A percentile compares a stretch with the other conserved stretches of the same genome.
These are phyloP conservation scores for Drechslerella dactyloides DNA, from an alignment of 2,329 filamentous ascomycete genomes.

Conservation along the genomic window DNA sequence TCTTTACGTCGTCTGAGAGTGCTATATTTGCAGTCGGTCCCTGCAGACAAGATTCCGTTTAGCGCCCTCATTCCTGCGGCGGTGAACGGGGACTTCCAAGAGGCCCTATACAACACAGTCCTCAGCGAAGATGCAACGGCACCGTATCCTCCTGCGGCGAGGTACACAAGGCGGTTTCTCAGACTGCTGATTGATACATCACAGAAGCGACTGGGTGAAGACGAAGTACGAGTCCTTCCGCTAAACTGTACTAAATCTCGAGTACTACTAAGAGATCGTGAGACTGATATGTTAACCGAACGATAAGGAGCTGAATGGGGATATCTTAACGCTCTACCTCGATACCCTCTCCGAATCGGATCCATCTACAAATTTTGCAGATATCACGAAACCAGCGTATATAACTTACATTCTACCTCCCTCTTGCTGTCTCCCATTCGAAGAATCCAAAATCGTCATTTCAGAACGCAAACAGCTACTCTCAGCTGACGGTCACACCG, in stretches of 20 bases:
- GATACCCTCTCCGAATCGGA: conserved; percentile 36
- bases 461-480: conserved; percentile 65
- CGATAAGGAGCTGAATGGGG: conserved; percentile 52
- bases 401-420: conserved; percentile 53
- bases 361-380: conserved; percentile 36
- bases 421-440: conserved; percentile 12
- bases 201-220: conserved; percentile 24
- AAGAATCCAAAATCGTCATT: conserved; percentile 72
- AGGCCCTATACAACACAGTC: conserved; percentile 44
- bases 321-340: conserved; percentile 52
- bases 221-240: conserved; percentile 23
- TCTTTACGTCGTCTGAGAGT: conserved; percentile 18
- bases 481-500: conserved; percentile 74
- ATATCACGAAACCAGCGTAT: conserved; percentile 38
- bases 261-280: neutral
- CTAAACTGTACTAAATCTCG: neutral
- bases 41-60: conserved; percentile 37
- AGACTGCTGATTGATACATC: conserved; percentile 28
- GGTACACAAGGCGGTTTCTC: conserved; percentile 38
- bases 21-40: conserved; percentile 41
- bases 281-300: neutral
- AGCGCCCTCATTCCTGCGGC: conserved; percentile 19
- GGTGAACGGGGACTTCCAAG: conserved; percentile 31
- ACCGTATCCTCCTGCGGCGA: conserved; percentile 15
- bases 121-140: conserved; percentile 49